Conservation (phyloP, 2,329 filamentous ascomycete species). For the Ophiostoma pallidulum region DNA sequence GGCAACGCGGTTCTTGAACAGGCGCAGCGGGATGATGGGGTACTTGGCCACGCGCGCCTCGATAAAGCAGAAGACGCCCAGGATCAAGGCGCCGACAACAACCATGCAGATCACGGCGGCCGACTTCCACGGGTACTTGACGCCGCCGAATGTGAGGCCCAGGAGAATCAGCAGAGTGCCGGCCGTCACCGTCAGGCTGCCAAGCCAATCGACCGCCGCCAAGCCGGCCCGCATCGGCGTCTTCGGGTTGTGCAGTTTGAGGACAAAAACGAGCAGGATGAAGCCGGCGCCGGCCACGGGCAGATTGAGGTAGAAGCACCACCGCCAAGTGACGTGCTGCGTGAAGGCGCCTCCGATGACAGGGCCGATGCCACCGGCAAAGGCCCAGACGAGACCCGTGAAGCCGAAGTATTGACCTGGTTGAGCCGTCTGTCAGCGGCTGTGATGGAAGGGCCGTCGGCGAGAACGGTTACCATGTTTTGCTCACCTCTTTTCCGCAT, state of each 20-base stretch:
- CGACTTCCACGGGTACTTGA: constrained; percentile 65
- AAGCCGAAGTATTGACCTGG: constrained; percentile 49
- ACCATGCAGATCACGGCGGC: constrained; percentile 68
- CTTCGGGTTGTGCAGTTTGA: constrained; percentile 59
- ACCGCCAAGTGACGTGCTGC: constrained; percentile 48
- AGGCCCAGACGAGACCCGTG: constrained; percentile 57
- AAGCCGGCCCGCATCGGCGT: constrained; percentile 55
- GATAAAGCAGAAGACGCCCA: constrained; percentile 58
- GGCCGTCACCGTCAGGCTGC: constrained; percentile 53
- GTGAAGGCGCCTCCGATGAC: constrained; percentile 54
- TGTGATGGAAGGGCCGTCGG: too few relatives aligned
- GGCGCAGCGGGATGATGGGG: constrained; percentile 64
- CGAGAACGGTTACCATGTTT: too few relatives aligned
- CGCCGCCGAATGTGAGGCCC: constrained; percentile 75
- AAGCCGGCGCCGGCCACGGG: constrained; percentile 33
- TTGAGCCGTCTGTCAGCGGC: too few relatives aligned
- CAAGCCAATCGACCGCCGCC: constrained; percentile 51
- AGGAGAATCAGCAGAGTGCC: constrained; percentile 80
- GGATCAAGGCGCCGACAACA: constrained; percentile 57
- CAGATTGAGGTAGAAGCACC: constrained; percentile 60
- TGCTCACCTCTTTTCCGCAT: constrained; percentile 26
- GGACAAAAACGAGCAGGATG: constrained; percentile 46
- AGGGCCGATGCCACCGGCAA: constrained; percentile 57
- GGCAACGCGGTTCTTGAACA: constrained; percentile 61
- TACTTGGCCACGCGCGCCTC: constrained; percentile 67